Base-by-base conservation (phyloP, 1,284 basidiomycete genomes). In the Moesziomyces globuligerus region DNA sequence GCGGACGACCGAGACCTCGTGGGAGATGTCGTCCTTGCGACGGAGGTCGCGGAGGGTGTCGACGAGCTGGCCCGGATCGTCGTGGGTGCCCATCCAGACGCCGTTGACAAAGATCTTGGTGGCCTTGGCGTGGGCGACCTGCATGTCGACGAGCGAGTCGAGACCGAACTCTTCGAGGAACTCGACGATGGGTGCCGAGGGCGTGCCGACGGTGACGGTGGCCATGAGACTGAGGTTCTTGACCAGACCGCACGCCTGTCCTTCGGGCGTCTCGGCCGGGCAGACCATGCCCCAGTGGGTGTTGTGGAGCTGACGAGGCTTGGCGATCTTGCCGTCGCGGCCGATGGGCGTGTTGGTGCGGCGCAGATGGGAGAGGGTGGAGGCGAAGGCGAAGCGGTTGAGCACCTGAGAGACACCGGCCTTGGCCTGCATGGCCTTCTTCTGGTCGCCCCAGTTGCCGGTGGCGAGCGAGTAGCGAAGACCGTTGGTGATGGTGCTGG, bases 91-190 rank as follows among this genome's bases (percentile, higher is more conserved):
- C 88, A 97, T 93, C 96, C 96, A 98, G 10, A 98, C 94, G 81
- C 96, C 96, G 78, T 99, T 99, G 69, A 99, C 93, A 83, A 99
- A 98, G 36, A 99, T 93, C 84, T 98, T 98, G 32, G 95, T 98
- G 11, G 79, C 74, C 50, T 75, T 72, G 17, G 78, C 71, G 44
- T 75, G 73, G 20, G 75, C 72, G 18, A 72, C 68, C 45, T 74
- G 72, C 71, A 80, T 81, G 44, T 82, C 80, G 18, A 75, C 72
- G 24, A 81, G 59, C 38, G 69, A 74, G 58, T 76, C 75, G 49
- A 82, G 68, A 28, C 78, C 95, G 93, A 95, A 98, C 85, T 98
- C 95, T 81, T 98, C 93, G 86, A 99, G 86, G 85, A 98, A 98
- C 83, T 98, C 94, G 83, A 98, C 92, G 76, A 99, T 94, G 2